Conservation (phyloP, 1,284 basidiomycete species). For the Trametes pubescens region DNA sequence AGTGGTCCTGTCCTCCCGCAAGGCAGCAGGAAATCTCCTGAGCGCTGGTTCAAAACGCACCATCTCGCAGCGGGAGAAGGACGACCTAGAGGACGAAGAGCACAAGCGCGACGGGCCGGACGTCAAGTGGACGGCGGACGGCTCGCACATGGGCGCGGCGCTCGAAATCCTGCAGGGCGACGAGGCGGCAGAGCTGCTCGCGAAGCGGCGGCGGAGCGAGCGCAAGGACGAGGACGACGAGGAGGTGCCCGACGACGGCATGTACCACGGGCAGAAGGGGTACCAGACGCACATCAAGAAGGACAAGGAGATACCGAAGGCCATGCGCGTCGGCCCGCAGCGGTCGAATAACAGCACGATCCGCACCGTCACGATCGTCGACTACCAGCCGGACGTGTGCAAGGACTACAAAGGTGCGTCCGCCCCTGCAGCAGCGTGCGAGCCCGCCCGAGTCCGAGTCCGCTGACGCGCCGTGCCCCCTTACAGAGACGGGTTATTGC, state of each 20-base stretch:
- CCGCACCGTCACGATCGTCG: slow-evolving; percentile 92
- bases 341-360: slow-evolving; percentile 83
- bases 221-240: slow-evolving; percentile 59
- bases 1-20: slow-evolving; percentile 81
- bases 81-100: slow-evolving; percentile 54
- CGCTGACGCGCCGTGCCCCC: background rate
- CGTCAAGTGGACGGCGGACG: slow-evolving; percentile 79
- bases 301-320: slow-evolving; percentile 83
- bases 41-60: slow-evolving; percentile 88
- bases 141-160: slow-evolving; percentile 72
- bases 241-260: slow-evolving; percentile 80
- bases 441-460: background rate
- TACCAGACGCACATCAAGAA: slow-evolving; percentile 88
- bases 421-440: background rate
- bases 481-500: slow-evolving; percentile 97
- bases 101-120: slow-evolving; percentile 70
- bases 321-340: slow-evolving; percentile 91
- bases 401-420: slow-evolving; percentile 96
- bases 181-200: slow-evolving; percentile 76
- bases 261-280: slow-evolving; percentile 87
- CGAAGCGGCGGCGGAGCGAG: slow-evolving; percentile 59
- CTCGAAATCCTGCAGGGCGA: slow-evolving; percentile 82
- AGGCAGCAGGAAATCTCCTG: slow-evolving; percentile 71
- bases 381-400: slow-evolving; percentile 99
- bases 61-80: slow-evolving; percentile 59